phyloP scores from a whole-genome alignment of 805 yeast species.

The Candida sanyiensis region DNA sequence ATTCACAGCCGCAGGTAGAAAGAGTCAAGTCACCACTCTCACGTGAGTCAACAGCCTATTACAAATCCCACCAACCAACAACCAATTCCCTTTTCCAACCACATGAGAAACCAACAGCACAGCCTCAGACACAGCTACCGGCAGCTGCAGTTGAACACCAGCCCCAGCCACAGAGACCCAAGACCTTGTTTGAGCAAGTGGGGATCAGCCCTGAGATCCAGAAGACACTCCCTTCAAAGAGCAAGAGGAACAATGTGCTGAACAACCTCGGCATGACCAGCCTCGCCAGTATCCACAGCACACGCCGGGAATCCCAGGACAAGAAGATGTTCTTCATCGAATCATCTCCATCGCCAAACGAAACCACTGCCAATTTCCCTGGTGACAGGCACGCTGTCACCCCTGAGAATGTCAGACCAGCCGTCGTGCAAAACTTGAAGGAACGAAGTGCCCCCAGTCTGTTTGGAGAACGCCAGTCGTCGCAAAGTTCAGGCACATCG shows the following conservation, averaged over 20 bases:
- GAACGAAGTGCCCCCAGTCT: conserved; percentile 2
- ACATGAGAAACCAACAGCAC: conserved; percentile 4
- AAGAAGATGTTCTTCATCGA: conserved; percentile 29
- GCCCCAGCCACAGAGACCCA: conserved; percentile 7
- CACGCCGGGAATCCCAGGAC: conserved; percentile 16
- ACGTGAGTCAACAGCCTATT: conserved; percentile 16
- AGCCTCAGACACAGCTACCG: conserved; percentile 1
- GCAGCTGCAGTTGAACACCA: neutral
- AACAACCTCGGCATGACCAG: conserved; percentile 27
- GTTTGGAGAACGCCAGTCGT: conserved; percentile 7
- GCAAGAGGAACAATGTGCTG: conserved; percentile 23
- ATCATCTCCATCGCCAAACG: conserved; percentile 29
- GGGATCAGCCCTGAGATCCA: conserved; percentile 23
- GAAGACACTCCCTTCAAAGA: conserved; percentile 9
- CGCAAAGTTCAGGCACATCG: conserved; percentile 8
- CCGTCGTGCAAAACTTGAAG: neutral
- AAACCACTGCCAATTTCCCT: conserved; percentile 9
- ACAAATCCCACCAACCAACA: conserved; percentile 1
- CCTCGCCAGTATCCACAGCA: conserved; percentile 4
- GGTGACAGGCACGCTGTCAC: neutral
- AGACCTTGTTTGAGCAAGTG: conserved; percentile 22
- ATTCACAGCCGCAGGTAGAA: conserved; percentile 7
- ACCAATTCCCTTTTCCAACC: conserved; percentile 3
- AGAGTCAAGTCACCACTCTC: conserved; percentile 23
- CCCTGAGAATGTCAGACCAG: conserved; percentile 5